Base-by-base conservation (phyloP, 768 basidiomycete species). In the Boletus reticuloceps region DNA sequence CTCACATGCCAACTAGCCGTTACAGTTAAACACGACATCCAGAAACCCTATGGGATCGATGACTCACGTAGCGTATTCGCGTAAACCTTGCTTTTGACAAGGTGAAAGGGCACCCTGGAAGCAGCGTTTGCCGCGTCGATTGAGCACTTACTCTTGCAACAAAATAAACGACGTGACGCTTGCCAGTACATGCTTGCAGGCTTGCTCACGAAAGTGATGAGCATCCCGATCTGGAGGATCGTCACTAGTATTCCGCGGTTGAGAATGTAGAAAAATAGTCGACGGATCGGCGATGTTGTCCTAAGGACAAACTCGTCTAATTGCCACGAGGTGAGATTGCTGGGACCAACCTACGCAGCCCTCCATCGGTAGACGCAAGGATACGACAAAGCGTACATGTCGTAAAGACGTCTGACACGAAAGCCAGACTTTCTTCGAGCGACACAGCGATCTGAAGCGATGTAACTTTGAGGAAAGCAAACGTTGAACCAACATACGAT, bases 201-300 rank as follows among this genome's bases (percentile, higher is more conserved):
- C 8, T 4, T 38, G 36, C 3, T 31, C 42, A 58, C 10, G 12
- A 49, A 45, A 2, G 43, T 34, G 22, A 38, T 1, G 13, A 53
- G 47, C 20, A n/a, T 17, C 27, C 19, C 39, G 6, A 57, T 25
- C 25, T 59, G 55, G 31, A 52, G 13, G 25, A 48, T 3, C 7
- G 55, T 59, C 46, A 52, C 51, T n/a, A 50, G 38, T 32, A 58
- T 47, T 8, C 46, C 50, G 12, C 50, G 43, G 32, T 50, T 54
- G 29, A 54, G 39, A 22, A 47, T 25, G 27, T 22, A 31, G 50
- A 47, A 36, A n/a, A 43, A 37, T 4, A 41, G 47, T 39, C 58
- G 38, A 6, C 46, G 54, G 17, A 48, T 54, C 6, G 43, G 41
- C 40, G 37, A 40, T n/a, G 16, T 19, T 29, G 27, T 57, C 13